A percentile compares a stretch with the other conserved stretches of the same genome.
Conservation (phyloP, 2,329 filamentous ascomycete species). For the Cadophora sp. region DNA sequence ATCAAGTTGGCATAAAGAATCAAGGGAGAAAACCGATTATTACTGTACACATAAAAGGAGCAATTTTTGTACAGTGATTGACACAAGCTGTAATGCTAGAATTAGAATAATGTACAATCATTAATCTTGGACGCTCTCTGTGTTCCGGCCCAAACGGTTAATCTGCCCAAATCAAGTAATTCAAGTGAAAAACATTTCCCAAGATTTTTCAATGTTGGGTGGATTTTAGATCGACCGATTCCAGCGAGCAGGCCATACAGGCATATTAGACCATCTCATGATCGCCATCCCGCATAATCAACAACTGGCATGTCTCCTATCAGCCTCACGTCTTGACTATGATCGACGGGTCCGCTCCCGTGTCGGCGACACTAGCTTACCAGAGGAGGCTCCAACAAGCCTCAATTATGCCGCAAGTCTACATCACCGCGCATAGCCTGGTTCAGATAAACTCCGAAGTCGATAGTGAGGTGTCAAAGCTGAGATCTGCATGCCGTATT, state of each 20-base stretch:
- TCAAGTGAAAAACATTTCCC: no score
- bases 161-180: no score
- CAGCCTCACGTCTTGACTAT: background rate
- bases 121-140: background rate
- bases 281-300: background rate
- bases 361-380: background rate
- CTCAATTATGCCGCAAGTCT: no score
- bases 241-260: no score
- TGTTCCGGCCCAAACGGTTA: no score
- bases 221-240: no score
- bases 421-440: background rate
- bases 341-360: slow-evolving; percentile 6
- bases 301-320: no score
- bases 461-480: background rate
- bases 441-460: no score
- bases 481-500: background rate
- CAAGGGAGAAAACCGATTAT: no score
- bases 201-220: no score
- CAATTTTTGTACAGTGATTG: no score
- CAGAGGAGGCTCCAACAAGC: background rate
- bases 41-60: no score
- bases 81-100: background rate
- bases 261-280: background rate
- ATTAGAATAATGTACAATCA: background rate
- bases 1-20: slow-evolving; percentile 32